Percentiles rank a stretch among this genome's conserved stretches.
phyloP scores from a whole-genome alignment of 2,329 filamentous ascomycete genomes.

The Clonostachys chloroleuca region DNA sequence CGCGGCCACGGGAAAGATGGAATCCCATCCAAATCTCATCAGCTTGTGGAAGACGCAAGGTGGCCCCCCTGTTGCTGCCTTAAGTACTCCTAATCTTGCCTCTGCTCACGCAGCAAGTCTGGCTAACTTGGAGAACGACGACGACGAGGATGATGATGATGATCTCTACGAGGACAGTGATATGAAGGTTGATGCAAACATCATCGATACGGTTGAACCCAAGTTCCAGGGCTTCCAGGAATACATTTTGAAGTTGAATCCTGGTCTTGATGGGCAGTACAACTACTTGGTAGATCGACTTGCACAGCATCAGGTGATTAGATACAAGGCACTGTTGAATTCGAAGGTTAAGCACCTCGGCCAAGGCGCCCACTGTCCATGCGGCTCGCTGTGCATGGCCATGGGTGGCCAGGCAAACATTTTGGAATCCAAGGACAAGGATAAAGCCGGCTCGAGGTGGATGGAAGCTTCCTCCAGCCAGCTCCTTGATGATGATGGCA shows the following conservation, averaged over 20 bases:
- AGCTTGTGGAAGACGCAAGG: constrained; percentile 48
- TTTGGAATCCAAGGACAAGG: constrained; percentile 55
- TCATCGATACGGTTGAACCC: constrained; percentile 65
- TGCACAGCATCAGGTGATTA: constrained; percentile 71
- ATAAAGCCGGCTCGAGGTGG: constrained; percentile 34
- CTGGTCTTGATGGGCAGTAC: constrained; percentile 49
- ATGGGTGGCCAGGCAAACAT: constrained; percentile 62
- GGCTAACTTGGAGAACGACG: constrained; percentile 29
- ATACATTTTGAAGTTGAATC: constrained; percentile 71
- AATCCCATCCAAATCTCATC: constrained; percentile 38
- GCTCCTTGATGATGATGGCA: constrained; percentile 52
- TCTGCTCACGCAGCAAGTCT: neutral
- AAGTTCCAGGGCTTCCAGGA: constrained; percentile 72
- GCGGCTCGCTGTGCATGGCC: constrained; percentile 58
- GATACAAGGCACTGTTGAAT: constrained; percentile 74
- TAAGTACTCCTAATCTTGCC: constrained; percentile 24
- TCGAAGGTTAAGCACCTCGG: constrained; percentile 66
- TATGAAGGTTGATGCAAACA: constrained; percentile 57
- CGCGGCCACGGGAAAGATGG: constrained; percentile 5
- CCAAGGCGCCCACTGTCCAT: constrained; percentile 56
- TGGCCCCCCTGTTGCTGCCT: constrained; percentile 46
- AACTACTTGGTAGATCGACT: constrained; percentile 73
- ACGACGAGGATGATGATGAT: constrained; percentile 58
- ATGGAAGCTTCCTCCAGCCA: constrained; percentile 51
- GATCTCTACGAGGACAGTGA: constrained; percentile 52